These are phyloP conservation scores for Xylariomycetidae sp. DNA, from an alignment of 2,329 filamentous ascomycete genomes.

Conservation along the genomic window DNA sequence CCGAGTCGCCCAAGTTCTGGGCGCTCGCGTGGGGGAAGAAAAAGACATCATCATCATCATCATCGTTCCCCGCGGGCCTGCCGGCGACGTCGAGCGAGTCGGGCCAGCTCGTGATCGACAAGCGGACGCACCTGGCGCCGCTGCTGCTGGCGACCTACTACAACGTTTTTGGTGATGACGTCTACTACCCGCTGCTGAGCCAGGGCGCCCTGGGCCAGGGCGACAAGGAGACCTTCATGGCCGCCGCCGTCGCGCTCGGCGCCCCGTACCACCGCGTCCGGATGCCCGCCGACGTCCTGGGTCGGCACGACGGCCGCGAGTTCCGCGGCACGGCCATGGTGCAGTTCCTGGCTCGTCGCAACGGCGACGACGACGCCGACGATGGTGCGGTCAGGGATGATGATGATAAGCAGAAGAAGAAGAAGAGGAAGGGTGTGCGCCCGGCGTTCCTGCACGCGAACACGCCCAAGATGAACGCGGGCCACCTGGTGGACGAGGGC, in stretches of 20 bases:
- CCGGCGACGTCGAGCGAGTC: constrained; percentile 34
- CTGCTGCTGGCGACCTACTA: constrained; percentile 45
- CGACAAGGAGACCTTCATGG: constrained; percentile 46
- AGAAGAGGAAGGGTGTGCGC: too few species aligned
- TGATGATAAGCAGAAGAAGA: not conserved
- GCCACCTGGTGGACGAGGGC: constrained; percentile 20
- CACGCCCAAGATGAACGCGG: constrained; percentile 24
- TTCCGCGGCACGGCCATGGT: not conserved
- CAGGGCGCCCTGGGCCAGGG: constrained; percentile 44
- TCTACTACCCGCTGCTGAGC: constrained; percentile 40
- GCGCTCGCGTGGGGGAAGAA: constrained; percentile 27
- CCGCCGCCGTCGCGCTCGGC: constrained; percentile 35
- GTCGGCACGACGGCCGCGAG: not conserved
- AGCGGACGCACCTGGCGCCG: constrained; percentile 33
- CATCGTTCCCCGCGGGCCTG: constrained; percentile 26
- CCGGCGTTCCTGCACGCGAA: constrained; percentile 23
- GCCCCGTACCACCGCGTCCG: constrained; percentile 37
- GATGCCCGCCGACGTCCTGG: not conserved
- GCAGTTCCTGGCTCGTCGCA: not conserved
- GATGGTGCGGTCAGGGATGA: too few species aligned
- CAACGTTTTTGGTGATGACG: constrained; percentile 39
- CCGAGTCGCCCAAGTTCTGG: constrained; percentile 33
- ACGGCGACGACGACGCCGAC: too few species aligned
- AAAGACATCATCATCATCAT: too few species aligned
- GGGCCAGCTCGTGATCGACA: constrained; percentile 40